Conservation (phyloP, 2,329 filamentous ascomycete species). For the Tolypocladium tundrense region DNA sequence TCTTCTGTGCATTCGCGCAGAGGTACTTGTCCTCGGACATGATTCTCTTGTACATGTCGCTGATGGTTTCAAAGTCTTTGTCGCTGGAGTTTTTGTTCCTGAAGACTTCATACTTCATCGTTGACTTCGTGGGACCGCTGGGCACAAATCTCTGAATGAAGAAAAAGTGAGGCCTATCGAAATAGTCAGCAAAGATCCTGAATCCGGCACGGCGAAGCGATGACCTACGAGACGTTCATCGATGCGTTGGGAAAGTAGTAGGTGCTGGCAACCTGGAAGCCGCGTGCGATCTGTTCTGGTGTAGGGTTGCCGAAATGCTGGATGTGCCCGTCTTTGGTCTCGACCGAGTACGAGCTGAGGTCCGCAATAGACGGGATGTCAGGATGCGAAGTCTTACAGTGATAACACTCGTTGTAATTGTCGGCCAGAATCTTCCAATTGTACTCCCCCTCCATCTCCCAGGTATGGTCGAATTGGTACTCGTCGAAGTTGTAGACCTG, state of each 20-base stretch:
- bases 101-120: slow-evolving; percentile 54
- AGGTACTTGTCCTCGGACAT: slow-evolving; percentile 56
- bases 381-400: slow-evolving; percentile 49
- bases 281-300: slow-evolving; percentile 35
- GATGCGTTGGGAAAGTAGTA: slow-evolving; percentile 43
- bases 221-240: slow-evolving; percentile 37
- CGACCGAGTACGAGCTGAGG: slow-evolving; percentile 42
- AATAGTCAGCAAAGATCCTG: not conserved
- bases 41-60: slow-evolving; percentile 51
- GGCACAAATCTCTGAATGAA: slow-evolving; percentile 55
- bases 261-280: slow-evolving; percentile 33
- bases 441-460: slow-evolving; percentile 45
- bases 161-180: slow-evolving; percentile 46
- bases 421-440: slow-evolving; percentile 54
- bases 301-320: slow-evolving; percentile 37
- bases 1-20: slow-evolving; percentile 48
- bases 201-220: too few relatives aligned
- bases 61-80: slow-evolving; percentile 46
- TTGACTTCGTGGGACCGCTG: slow-evolving; percentile 34
- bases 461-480: slow-evolving; percentile 46
- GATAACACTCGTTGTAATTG: slow-evolving; percentile 59
- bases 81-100: slow-evolving; percentile 50
- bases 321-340: slow-evolving; percentile 37
- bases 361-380: slow-evolving; percentile 47
- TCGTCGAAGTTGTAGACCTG: slow-evolving; percentile 37